Evolutionary conservation across 768 basidiomycete species (phyloP).

Genomic region (Leucogyrophana mollusca): DNA sequence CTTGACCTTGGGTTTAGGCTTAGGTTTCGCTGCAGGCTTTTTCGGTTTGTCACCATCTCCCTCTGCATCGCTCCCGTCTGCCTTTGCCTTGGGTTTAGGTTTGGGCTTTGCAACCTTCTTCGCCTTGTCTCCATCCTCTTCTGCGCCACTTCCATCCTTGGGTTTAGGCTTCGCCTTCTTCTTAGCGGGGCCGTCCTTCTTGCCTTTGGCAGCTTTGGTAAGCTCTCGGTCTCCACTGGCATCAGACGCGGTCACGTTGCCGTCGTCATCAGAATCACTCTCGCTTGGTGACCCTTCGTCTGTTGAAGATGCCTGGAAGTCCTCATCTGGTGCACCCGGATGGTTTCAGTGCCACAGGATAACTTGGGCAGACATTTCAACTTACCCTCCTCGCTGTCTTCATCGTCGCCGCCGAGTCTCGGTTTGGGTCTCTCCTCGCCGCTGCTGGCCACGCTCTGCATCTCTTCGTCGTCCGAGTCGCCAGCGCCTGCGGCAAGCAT

Average conservation of each 20-base stretch:
- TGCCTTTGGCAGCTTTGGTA: constrained; percentile 35
- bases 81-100: constrained; percentile 47
- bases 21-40: constrained; percentile 41
- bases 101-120: constrained; percentile 33
- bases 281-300: constrained; percentile 89
- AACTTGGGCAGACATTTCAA: constrained; percentile 2
- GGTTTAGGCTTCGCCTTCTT: constrained; percentile 53
- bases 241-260: constrained; percentile 79
- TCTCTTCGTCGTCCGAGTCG: constrained; percentile 78
- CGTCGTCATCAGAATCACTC: constrained; percentile 58
- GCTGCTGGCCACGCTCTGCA: constrained; percentile 77
- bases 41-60: constrained; percentile 39
- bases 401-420: constrained; percentile 54
- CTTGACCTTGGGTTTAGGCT: constrained; percentile 47
- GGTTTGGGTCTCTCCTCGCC: constrained; percentile 59
- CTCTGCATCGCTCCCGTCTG: constrained; percentile 40
- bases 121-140: constrained; percentile 34
- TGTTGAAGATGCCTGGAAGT: constrained; percentile 84
- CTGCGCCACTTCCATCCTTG: constrained; percentile 41
- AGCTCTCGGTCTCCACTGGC: constrained; percentile 78
- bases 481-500: constrained; percentile 62
- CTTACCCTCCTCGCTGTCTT: constrained; percentile 74
- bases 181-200: constrained; percentile 35
- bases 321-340: constrained; percentile 58
- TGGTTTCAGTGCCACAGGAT: constrained; percentile 4